Conservation (phyloP, 108 stramenopile species). For the Cyclotella sp. region DNA sequence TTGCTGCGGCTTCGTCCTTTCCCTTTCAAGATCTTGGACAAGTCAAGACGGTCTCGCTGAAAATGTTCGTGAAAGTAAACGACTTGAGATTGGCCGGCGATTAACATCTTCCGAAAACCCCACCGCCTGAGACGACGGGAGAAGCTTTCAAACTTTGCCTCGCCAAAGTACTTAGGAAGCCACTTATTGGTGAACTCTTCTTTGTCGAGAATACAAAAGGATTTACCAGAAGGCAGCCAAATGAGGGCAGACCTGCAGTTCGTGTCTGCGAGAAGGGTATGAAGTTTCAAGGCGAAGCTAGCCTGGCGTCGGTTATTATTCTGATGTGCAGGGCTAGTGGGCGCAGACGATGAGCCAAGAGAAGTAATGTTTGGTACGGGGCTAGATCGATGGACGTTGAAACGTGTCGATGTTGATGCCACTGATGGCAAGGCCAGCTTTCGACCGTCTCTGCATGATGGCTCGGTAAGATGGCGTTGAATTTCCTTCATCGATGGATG, state of each 20-base stretch:
- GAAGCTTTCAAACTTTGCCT: slow-evolving; percentile 60
- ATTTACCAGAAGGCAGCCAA: slow-evolving; percentile 56
- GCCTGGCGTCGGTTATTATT: background rate
- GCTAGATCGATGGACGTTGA: background rate
- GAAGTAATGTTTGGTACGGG: background rate
- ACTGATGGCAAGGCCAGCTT: too few relatives aligned
- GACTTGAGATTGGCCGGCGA: background rate
- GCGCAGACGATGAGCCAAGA: background rate
- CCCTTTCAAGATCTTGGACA: slow-evolving; percentile 27
- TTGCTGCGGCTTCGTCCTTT: background rate
- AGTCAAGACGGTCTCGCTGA: slow-evolving; percentile 25
- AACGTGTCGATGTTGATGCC: too few relatives aligned
- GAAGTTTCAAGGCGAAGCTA: background rate
- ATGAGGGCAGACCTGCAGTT: slow-evolving; percentile 17
- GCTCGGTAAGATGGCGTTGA: too few relatives aligned
- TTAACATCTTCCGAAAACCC: slow-evolving; percentile 42
- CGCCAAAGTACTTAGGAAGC: slow-evolving; percentile 54
- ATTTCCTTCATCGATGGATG: too few relatives aligned
- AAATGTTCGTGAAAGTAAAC: slow-evolving; percentile 40
- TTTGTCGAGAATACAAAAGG: slow-evolving; percentile 55
- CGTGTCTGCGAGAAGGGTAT: background rate
- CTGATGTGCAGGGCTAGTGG: background rate
- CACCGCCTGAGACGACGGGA: slow-evolving; percentile 55
- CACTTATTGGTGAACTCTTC: slow-evolving; percentile 48
- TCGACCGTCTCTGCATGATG: too few relatives aligned